These are phyloP conservation scores for Rhizophagus sp. DNA, from an alignment of 192 early-diverging fungal genomes.

Conservation along the genomic window DNA sequence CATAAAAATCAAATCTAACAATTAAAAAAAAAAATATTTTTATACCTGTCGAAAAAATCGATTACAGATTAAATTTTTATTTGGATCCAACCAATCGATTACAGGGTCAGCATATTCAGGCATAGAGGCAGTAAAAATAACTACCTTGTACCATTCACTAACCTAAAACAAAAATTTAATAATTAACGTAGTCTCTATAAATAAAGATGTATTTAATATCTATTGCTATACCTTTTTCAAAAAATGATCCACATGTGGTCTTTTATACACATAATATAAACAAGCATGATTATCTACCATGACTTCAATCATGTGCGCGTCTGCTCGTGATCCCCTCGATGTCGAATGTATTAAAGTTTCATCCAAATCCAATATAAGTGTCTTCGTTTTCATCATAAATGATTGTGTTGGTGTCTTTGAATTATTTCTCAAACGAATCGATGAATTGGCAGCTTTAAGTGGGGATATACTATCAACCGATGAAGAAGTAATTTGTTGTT, in stretches of 20 bases:
- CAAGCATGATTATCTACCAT: conserved; percentile 77
- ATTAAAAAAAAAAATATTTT: background rate
- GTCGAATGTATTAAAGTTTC: conserved; percentile 88
- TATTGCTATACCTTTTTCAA: conserved; percentile 66
- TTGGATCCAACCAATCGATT: conserved; percentile 84
- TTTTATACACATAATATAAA: conserved; percentile 89
- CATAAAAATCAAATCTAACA: conserved; percentile 15
- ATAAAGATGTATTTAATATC: conserved; percentile 3
- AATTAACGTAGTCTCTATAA: background rate
- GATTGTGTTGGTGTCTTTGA: conserved; percentile 10
- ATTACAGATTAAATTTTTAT: conserved; percentile 62
- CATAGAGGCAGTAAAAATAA: conserved; percentile 91
- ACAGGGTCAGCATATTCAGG: conserved; percentile 94
- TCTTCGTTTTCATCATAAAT: conserved; percentile 49
- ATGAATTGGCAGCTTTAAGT: background rate
- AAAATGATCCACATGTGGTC: conserved; percentile 85
- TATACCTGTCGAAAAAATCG: conserved; percentile 82
- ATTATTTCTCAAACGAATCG: conserved; percentile 1
- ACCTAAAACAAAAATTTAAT: conserved; percentile 51
- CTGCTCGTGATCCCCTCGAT: conserved; percentile 53
- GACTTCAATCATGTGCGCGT: conserved; percentile 84
- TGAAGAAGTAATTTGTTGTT: conserved; percentile 17
- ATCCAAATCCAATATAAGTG: conserved; percentile 72
- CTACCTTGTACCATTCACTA: conserved; percentile 85
- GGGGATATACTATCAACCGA: no score